Percentiles rank a stretch among this genome's conserved stretches.
Conservation (phyloP, 257 asterid genomes). For the Plantago major region DNA sequence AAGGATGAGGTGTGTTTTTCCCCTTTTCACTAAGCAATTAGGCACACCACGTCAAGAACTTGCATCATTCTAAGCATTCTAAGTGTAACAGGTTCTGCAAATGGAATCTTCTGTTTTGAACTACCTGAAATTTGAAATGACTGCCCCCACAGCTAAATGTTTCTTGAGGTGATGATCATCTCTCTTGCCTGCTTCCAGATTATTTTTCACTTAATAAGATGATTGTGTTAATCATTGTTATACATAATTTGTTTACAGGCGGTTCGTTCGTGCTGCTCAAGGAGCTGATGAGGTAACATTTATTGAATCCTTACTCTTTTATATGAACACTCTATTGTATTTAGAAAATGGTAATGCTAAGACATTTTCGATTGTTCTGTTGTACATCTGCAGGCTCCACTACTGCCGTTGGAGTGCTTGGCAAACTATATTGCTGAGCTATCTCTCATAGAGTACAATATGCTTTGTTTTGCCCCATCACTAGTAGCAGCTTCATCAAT, state of each 20-base stretch:
- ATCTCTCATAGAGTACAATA: constrained; percentile 49
- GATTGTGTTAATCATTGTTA: constrained; percentile 2
- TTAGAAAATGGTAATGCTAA: too few species aligned
- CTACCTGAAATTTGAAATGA: constrained; percentile 87
- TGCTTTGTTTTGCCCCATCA: constrained; percentile 51
- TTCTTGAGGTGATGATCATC: constrained; percentile 56
- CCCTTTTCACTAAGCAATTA: background rate
- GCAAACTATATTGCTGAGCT: constrained; percentile 53
- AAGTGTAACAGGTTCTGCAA: constrained; percentile 53
- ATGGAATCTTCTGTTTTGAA: constrained; percentile 79
- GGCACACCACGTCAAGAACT: background rate
- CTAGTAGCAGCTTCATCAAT: constrained; percentile 52
- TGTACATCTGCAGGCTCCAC: constrained; percentile 34
- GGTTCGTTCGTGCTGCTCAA: constrained; percentile 88
- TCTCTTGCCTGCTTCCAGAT: background rate
- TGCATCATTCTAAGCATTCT: constrained; percentile 12
- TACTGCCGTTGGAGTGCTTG: constrained; percentile 73
- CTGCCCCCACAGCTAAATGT: constrained; percentile 80
- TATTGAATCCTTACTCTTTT: background rate
- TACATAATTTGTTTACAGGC: constrained; percentile 36
- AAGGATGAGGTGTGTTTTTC: constrained; percentile 60
- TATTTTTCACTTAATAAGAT: background rate
- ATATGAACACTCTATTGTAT: background rate
- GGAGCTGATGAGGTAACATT: constrained; percentile 61
- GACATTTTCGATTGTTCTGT: too few species aligned